Percentiles rank a stretch among this genome's conserved stretches.
Conservation (phyloP, 805 yeast genomes). For the Wickerhamiella allomyrinae region DNA sequence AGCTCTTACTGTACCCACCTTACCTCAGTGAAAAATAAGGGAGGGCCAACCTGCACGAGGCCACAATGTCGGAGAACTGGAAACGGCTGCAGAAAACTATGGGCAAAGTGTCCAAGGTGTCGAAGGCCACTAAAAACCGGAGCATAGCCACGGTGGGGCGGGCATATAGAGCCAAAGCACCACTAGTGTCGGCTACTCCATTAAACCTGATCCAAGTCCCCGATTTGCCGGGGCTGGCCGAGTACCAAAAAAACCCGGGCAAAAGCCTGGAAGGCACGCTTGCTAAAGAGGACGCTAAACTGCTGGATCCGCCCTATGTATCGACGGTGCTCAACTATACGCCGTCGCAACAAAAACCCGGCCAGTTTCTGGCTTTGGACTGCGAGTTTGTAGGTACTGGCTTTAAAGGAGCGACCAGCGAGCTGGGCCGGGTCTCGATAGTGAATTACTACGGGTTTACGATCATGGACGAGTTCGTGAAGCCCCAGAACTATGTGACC, state of each 20-base stretch:
- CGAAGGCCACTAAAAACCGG: not conserved
- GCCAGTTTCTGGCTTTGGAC: constrained; percentile 70
- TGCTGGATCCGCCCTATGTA: not conserved
- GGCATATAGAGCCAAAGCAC: too few species aligned
- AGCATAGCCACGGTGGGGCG: too few species aligned
- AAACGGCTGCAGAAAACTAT: constrained; percentile 9
- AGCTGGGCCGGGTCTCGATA: constrained; percentile 72
- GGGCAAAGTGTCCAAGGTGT: not conserved
- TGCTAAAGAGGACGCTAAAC: not conserved
- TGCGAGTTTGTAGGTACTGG: constrained; percentile 95
- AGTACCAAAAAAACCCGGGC: not conserved
- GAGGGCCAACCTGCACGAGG: too few species aligned
- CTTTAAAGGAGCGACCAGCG: constrained; percentile 47
- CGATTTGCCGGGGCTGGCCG: not conserved
- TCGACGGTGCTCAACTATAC: not conserved
- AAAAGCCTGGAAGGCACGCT: not conserved
- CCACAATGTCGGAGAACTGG: constrained; percentile 10
- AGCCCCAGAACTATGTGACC: constrained; percentile 59
- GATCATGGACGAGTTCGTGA: constrained; percentile 59
- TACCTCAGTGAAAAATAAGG: too few species aligned
- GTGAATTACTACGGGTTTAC: constrained; percentile 71
- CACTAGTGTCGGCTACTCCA: too few species aligned
- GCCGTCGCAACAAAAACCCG: constrained; percentile 28
- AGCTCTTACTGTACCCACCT: too few species aligned
- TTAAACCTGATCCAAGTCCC: not conserved